A percentile compares a stretch with the other conserved stretches of the same genome.
Conservation (phyloP, 2,329 filamentous ascomycete genomes). For the Trichoderma koningii region DNA sequence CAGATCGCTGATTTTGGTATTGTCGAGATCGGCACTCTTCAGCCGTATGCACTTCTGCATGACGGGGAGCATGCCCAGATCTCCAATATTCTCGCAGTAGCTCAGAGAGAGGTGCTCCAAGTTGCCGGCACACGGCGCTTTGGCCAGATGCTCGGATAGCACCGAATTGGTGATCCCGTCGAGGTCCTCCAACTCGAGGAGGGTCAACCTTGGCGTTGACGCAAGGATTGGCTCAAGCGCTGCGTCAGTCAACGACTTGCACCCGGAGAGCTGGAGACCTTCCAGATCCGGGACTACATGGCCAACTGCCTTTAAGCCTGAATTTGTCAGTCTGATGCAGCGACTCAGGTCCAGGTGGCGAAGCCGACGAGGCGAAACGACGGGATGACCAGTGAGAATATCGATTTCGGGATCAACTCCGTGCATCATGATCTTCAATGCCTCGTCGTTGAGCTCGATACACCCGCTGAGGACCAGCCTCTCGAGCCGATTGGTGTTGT, state of each 20-base stretch:
- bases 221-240: constrained; percentile 72
- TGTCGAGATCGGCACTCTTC: constrained; percentile 80
- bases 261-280: constrained; percentile 80
- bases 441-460: constrained; percentile 72
- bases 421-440: constrained; percentile 72
- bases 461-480: constrained; percentile 81
- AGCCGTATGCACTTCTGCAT: constrained; percentile 74
- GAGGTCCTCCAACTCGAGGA: constrained; percentile 88
- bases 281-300: constrained; percentile 77
- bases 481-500: constrained; percentile 78
- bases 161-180: constrained; percentile 73
- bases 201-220: constrained; percentile 75
- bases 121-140: constrained; percentile 68
- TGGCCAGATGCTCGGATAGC: constrained; percentile 71
- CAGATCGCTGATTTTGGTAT: constrained; percentile 86
- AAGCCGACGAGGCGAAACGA: constrained; percentile 75
- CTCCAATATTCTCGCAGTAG: constrained; percentile 84
- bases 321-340: constrained; percentile 72
- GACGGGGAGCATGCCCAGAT: constrained; percentile 79
- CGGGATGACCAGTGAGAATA: constrained; percentile 71
- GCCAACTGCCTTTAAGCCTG: constrained; percentile 70
- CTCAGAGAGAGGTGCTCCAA: constrained; percentile 84
- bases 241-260: constrained; percentile 70
- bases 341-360: constrained; percentile 84
- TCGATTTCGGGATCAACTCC: constrained; percentile 78